Evolutionary conservation across 176 grass and related monocot genomes (phyloP).

Genomic region (Ensete ventricosum): DNA sequence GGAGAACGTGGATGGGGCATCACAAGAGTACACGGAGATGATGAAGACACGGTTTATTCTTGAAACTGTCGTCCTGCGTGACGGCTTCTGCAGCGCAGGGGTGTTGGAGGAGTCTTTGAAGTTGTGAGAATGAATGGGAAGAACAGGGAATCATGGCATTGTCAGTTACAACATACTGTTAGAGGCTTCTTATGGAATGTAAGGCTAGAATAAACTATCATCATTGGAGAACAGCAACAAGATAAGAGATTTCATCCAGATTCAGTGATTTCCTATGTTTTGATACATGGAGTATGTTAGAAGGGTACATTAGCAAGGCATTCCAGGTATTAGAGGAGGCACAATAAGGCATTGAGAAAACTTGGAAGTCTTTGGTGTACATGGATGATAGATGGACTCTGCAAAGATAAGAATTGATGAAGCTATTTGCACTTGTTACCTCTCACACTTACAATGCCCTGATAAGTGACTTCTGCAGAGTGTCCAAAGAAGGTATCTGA

Average conservation of each 20-base stretch:
- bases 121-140: constrained; percentile 40
- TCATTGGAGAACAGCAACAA: constrained; percentile 29
- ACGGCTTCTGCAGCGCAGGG: constrained; percentile 49
- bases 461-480: constrained; percentile 60
- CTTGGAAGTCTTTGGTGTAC: constrained; percentile 69
- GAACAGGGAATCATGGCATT: constrained; percentile 29
- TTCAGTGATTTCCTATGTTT: constrained; percentile 55
- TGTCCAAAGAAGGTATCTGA: constrained; percentile 33
- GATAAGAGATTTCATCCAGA: constrained; percentile 39
- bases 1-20: constrained; percentile 54
- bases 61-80: constrained; percentile 56
- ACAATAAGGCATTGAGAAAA: constrained; percentile 21
- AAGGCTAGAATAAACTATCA: constrained; percentile 42
- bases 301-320: constrained; percentile 65
- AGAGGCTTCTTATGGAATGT: constrained; percentile 52
- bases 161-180: constrained; percentile 69
- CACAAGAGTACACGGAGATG: constrained; percentile 56
- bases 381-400: constrained; percentile 65
- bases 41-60: constrained; percentile 53
- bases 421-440: constrained; percentile 47
- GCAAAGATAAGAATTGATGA: constrained; percentile 50
- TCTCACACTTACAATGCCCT: constrained; percentile 73
- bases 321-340: constrained; percentile 49
- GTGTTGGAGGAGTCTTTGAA: constrained; percentile 40
- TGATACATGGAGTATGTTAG: constrained; percentile 77